A percentile compares a stretch with the other conserved stretches of the same genome.
Conservation (phyloP, 768 basidiomycete genomes). For the Suillus weaverae region DNA sequence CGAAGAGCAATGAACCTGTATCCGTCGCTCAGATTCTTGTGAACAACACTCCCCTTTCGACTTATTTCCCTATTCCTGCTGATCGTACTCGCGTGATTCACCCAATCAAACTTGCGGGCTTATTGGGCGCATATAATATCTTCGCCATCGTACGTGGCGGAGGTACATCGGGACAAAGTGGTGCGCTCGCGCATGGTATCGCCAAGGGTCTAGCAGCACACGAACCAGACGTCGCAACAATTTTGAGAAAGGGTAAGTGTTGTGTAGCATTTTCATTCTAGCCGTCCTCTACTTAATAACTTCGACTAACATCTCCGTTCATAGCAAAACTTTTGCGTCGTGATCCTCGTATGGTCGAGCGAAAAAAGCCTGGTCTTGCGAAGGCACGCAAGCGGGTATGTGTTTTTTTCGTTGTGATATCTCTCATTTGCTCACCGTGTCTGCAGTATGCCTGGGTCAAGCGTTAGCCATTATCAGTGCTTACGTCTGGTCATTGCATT, state of each 20-base stretch:
- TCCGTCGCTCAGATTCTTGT: slow-evolving; percentile 71
- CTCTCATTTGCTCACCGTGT: slow-evolving; percentile 1
- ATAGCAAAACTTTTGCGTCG: slow-evolving; percentile 83
- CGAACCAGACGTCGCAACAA: slow-evolving; percentile 59
- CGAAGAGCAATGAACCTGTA: slow-evolving; percentile 32
- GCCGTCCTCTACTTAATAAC: neutral
- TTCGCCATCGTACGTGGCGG: slow-evolving; percentile 80
- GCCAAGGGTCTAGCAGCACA: slow-evolving; percentile 74
- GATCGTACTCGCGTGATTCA: slow-evolving; percentile 83
- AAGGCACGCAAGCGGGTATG: slow-evolving; percentile 92
- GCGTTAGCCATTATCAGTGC: slow-evolving; percentile 49
- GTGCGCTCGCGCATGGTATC: slow-evolving; percentile 77
- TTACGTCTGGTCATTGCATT: neutral
- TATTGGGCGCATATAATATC: slow-evolving; percentile 81
- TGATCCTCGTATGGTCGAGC: slow-evolving; percentile 97
- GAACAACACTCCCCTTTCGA: slow-evolving; percentile 78
- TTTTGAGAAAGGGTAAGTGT: slow-evolving; percentile 72
- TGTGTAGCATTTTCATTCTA: neutral
- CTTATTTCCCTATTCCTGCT: slow-evolving; percentile 72
- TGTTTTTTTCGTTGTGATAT: slow-evolving; percentile 19
- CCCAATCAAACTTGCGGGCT: slow-evolving; percentile 81
- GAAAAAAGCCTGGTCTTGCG: slow-evolving; percentile 92
- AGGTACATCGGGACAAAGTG: slow-evolving; percentile 91
- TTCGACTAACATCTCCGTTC: slow-evolving; percentile 4
- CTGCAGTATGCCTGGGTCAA: slow-evolving; percentile 93